phyloP scores from a whole-genome alignment of 257 asterid species.

The Verbascum thapsus region DNA sequence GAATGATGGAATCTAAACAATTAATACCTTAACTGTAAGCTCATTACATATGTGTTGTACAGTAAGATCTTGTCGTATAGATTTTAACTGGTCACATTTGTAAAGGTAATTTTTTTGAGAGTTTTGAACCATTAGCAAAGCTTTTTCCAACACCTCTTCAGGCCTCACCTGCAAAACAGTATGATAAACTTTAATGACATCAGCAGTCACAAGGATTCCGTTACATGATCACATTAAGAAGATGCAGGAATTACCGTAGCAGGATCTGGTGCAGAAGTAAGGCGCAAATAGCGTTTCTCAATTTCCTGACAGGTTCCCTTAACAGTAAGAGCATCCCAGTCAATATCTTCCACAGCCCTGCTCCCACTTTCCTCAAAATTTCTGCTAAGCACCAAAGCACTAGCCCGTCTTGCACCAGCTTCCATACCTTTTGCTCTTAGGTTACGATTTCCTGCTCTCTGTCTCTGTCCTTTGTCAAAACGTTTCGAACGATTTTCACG shows the following conservation, averaged over 20 bases:
- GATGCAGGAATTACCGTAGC: conserved; percentile 62
- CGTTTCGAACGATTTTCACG: conserved; percentile 95
- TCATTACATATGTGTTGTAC: conserved; percentile 91
- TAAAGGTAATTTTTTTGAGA: conserved; percentile 87
- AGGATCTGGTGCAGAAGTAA: conserved; percentile 99
- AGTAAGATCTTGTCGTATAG: conserved; percentile 98
- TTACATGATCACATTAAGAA: conserved; percentile 26
- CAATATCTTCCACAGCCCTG: conserved; percentile 97
- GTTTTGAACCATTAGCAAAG: conserved; percentile 81
- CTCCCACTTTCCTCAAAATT: conserved; percentile 73
- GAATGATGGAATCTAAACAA: conserved; percentile 11
- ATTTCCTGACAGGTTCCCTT: conserved; percentile 95
- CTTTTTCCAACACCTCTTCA: conserved; percentile 94
- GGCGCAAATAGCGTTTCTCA: conserved; percentile 96
- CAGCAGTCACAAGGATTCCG: conserved; percentile 20
- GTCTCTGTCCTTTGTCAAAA: conserved; percentile 81
- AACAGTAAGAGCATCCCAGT: conserved; percentile 94
- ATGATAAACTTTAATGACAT: conserved; percentile 16
- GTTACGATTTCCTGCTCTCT: conserved; percentile 47
- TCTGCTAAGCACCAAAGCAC: conserved; percentile 63
- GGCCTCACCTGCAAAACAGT: conserved; percentile 86
- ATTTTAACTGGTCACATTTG: conserved; percentile 96
- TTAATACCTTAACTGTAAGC: conserved; percentile 83
- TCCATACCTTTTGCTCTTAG: conserved; percentile 48
- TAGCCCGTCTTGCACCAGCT: conserved; percentile 63